Conservation (phyloP, 805 yeast genomes). For the Ogataea wickerhamii region DNA sequence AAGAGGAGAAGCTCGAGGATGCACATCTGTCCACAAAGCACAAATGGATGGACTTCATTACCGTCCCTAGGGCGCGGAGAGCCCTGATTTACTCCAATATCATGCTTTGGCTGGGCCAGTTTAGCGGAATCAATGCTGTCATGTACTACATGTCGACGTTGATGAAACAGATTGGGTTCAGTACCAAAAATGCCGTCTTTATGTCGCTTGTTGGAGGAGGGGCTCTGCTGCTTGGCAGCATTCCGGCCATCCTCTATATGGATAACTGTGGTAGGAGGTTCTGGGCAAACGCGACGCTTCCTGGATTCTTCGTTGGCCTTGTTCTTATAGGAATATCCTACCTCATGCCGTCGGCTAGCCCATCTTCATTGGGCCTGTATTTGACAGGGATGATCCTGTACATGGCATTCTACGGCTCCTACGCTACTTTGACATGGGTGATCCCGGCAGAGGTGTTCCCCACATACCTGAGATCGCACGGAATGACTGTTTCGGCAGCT, state of each 20-base stretch:
- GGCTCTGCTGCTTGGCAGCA: slow-evolving; percentile 56
- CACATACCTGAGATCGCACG: slow-evolving; percentile 55
- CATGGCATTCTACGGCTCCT: slow-evolving; percentile 64
- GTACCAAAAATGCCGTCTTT: slow-evolving; percentile 48
- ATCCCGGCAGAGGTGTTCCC: slow-evolving; percentile 64
- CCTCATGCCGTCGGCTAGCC: slow-evolving; percentile 37
- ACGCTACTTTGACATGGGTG: slow-evolving; percentile 67
- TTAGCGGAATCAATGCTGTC: slow-evolving; percentile 66
- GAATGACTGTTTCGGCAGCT: slow-evolving; percentile 60
- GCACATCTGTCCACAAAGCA: slow-evolving; percentile 33
- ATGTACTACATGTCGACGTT: slow-evolving; percentile 62
- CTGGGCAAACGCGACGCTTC: slow-evolving; percentile 56
- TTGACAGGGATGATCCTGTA: slow-evolving; percentile 60
- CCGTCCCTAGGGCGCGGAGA: slow-evolving; percentile 56
- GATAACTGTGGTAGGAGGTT: slow-evolving; percentile 54
- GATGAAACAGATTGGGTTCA: slow-evolving; percentile 54
- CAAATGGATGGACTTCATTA: slow-evolving; percentile 49
- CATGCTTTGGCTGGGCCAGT: slow-evolving; percentile 59
- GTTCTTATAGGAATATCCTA: slow-evolving; percentile 59
- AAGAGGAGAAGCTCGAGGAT: slow-evolving; percentile 36
- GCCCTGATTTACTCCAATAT: slow-evolving; percentile 54
- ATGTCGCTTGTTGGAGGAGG: slow-evolving; percentile 73
- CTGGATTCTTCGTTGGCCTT: slow-evolving; percentile 57
- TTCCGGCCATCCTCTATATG: slow-evolving; percentile 60
- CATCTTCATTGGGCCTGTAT: slow-evolving; percentile 57